Conservation (phyloP, 2,329 filamentous ascomycete genomes). For the Epichloe gansuensis region DNA sequence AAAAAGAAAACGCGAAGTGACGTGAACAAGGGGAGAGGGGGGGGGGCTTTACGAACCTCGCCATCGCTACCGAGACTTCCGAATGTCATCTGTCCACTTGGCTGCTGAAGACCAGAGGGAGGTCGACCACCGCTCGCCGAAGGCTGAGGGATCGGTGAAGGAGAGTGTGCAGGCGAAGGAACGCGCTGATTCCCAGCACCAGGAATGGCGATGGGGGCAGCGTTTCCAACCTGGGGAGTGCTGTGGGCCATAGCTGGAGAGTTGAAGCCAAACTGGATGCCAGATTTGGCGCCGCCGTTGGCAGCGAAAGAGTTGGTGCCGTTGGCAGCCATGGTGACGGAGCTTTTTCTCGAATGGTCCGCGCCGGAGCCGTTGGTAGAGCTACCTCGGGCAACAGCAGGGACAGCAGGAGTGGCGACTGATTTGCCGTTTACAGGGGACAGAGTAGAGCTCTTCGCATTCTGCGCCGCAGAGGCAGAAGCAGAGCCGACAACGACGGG, state of each 20-base stretch:
- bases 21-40: conserved; percentile 1
- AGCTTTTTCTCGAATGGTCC: conserved; percentile 74
- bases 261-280: conserved; percentile 74
- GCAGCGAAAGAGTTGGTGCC: conserved; percentile 61
- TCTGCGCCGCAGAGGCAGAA: conserved; percentile 35
- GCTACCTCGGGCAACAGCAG: conserved; percentile 51
- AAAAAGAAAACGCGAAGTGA: conserved; percentile 6
- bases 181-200: conserved; percentile 50
- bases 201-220: conserved; percentile 51
- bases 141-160: conserved; percentile 85
- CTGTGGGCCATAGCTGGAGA: conserved; percentile 55
- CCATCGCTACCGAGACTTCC: conserved; percentile 73
- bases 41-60: conserved; percentile 49
- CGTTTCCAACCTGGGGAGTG: conserved; percentile 44
- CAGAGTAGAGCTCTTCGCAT: conserved; percentile 52
- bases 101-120: conserved; percentile 59
- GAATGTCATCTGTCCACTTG: conserved; percentile 60
- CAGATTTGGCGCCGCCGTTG: conserved; percentile 56
- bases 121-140: conserved; percentile 75
- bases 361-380: conserved; percentile 54
- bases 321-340: conserved; percentile 81
- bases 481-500: conserved; percentile 44
- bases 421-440: conserved; percentile 78
- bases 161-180: conserved; percentile 74
- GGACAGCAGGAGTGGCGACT: conserved; percentile 56